Percentiles rank a stretch among this genome's conserved stretches.
phyloP scores from a whole-genome alignment of 805 yeast genomes.

The Saccharomycopsis amapae region DNA sequence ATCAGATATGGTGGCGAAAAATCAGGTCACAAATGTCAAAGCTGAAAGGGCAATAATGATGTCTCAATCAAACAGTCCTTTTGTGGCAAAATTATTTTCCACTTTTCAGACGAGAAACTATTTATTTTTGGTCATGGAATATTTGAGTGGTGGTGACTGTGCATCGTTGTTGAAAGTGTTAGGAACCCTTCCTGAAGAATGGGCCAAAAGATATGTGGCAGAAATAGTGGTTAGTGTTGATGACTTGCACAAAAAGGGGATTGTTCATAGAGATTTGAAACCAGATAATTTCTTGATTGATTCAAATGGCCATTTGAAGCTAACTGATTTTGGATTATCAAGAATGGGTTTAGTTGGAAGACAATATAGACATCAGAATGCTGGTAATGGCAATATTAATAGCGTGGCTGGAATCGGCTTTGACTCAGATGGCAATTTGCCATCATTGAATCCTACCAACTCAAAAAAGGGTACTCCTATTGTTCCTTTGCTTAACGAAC shows the following conservation, averaged over 20 bases:
- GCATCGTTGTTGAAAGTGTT: conserved; percentile 77
- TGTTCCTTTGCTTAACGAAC: conserved; percentile 15
- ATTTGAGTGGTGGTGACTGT: conserved; percentile 91
- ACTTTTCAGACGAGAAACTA: conserved; percentile 86
- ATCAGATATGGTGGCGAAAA: conserved; percentile 94
- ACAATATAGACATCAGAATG: conserved; percentile 40
- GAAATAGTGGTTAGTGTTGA: conserved; percentile 88
- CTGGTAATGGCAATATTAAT: too few species aligned
- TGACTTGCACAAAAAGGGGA: conserved; percentile 81
- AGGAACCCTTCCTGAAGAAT: conserved; percentile 76
- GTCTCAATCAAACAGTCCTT: conserved; percentile 90
- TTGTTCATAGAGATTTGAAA: conserved; percentile 90
- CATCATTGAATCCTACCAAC: conserved; percentile 5
- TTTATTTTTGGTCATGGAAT: conserved; percentile 92
- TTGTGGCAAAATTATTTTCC: conserved; percentile 81
- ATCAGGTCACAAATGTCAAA: conserved; percentile 89
- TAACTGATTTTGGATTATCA: conserved; percentile 93
- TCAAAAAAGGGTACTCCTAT: conserved; percentile 11
- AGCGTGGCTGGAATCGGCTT: too few species aligned
- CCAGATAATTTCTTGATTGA: conserved; percentile 92
- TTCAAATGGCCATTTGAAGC: conserved; percentile 76
- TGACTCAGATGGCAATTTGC: too few species aligned
- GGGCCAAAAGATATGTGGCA: conserved; percentile 82
- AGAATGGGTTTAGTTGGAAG: conserved; percentile 83
- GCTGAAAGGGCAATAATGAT: conserved; percentile 97